Evolutionary conservation across 768 basidiomycete genomes (phyloP).

Genomic region (Pisolithus orientalis): DNA sequence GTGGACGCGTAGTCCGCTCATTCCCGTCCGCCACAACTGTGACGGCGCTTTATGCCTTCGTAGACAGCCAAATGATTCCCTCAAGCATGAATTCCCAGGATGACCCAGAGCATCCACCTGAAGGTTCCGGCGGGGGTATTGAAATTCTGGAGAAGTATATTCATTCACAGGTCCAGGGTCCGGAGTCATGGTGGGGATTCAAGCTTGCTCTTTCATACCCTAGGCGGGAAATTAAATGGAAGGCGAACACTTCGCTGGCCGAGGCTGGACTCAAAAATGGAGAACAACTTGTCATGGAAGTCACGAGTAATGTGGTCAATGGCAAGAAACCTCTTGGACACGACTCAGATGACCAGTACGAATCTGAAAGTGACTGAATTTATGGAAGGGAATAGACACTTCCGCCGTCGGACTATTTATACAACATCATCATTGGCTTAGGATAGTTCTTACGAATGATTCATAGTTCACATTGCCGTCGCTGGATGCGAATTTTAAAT

Average conservation of each 20-base stretch:
- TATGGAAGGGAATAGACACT: neutral
- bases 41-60: constrained; percentile 65
- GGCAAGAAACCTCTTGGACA: constrained; percentile 12
- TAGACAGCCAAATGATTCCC: constrained; percentile 57
- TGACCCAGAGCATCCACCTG: constrained; percentile 40
- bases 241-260: constrained; percentile 30
- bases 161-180: constrained; percentile 17
- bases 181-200: constrained; percentile 68
- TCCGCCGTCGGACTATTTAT: neutral
- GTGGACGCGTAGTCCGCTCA: constrained; percentile 50
- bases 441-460: constrained; percentile 91
- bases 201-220: constrained; percentile 66
- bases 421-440: constrained; percentile 58
- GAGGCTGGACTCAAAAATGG: constrained; percentile 46
- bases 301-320: constrained; percentile 17
- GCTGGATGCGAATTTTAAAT: constrained; percentile 34
- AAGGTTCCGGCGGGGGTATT: constrained; percentile 25
- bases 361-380: constrained; percentile 41
- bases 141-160: constrained; percentile 32
- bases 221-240: constrained; percentile 54
- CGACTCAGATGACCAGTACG: constrained; percentile 48
- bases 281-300: constrained; percentile 63
- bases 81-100: constrained; percentile 28
- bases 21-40: constrained; percentile 48
- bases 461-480: constrained; percentile 98